These are phyloP conservation scores for Panicum virgatum DNA, from an alignment of 202 grass and related monocot genomes.

Conservation along the genomic window DNA sequence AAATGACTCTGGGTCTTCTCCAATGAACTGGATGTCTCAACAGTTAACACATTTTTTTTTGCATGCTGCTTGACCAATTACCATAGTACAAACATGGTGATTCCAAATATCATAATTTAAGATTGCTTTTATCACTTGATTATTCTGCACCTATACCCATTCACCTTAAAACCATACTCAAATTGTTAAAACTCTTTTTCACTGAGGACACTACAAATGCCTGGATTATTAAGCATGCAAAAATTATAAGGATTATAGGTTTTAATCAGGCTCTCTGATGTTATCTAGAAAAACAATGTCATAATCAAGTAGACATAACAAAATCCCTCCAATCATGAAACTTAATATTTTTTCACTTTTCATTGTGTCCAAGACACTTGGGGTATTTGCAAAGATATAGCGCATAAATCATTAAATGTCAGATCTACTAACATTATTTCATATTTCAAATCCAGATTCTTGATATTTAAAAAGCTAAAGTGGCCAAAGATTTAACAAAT, in stretches of 20 bases:
- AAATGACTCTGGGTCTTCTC: neutral
- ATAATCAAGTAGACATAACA: neutral
- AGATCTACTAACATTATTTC: constrained; percentile 1
- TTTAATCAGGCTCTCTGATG: neutral
- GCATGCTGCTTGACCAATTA: neutral
- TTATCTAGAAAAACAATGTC: neutral
- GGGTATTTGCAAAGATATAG: neutral
- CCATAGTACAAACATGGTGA: neutral
- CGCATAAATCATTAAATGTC: neutral
- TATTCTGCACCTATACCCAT: constrained; percentile 15
- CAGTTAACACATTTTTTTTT: neutral
- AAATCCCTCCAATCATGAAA: neutral
- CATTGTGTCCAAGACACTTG: constrained; percentile 4
- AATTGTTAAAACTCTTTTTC: neutral
- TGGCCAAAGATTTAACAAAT: constrained; percentile 1
- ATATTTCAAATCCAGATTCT: neutral
- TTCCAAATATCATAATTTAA: constrained; percentile 10
- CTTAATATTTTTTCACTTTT: neutral
- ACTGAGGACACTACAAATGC: neutral
- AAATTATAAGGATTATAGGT: constrained; percentile 8
- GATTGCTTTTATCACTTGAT: neutral
- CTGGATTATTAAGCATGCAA: neutral
- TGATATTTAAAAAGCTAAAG: neutral
- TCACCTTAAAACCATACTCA: neutral
- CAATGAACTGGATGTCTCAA: neutral